phyloP scores from a whole-genome alignment of 306 rosid species.

The Castanospermum australe region DNA sequence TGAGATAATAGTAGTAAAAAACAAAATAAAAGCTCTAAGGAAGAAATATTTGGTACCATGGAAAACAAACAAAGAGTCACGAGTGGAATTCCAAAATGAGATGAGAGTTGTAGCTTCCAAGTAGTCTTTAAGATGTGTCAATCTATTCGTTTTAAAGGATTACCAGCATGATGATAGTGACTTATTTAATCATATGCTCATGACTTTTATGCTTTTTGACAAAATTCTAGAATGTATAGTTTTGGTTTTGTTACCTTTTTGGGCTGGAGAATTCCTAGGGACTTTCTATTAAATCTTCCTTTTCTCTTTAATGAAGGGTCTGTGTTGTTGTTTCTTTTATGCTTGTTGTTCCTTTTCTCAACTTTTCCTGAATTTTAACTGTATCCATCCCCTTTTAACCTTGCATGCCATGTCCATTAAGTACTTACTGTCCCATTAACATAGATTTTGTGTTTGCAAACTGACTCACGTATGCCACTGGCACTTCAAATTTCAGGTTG shows the following conservation, averaged over 20 bases:
- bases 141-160: not conserved
- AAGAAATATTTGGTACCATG: not conserved
- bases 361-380: too few species aligned
- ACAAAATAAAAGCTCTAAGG: too few species aligned
- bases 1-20: too few species aligned
- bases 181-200: too few species aligned
- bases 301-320: not conserved
- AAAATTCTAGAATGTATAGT: not conserved
- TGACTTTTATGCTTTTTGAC: not conserved
- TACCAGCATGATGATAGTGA: too few species aligned
- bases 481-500: constrained; percentile 45
- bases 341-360: not conserved
- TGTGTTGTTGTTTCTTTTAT: too few species aligned
- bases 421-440: not conserved
- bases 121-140: not conserved
- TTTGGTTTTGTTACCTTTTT: not conserved
- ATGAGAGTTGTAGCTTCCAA: too few species aligned
- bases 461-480: not conserved
- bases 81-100: too few species aligned
- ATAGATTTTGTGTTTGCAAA: not conserved
- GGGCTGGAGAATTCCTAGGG: too few species aligned
- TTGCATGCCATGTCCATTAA: not conserved
- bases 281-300: too few species aligned
- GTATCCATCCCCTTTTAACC: not conserved
- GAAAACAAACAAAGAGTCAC: not conserved